Percentiles rank a stretch among this genome's conserved stretches.
Evolutionary conservation across 2,329 filamentous ascomycete species (phyloP).

Genomic region (Pseudogymnoascus sp.): DNA sequence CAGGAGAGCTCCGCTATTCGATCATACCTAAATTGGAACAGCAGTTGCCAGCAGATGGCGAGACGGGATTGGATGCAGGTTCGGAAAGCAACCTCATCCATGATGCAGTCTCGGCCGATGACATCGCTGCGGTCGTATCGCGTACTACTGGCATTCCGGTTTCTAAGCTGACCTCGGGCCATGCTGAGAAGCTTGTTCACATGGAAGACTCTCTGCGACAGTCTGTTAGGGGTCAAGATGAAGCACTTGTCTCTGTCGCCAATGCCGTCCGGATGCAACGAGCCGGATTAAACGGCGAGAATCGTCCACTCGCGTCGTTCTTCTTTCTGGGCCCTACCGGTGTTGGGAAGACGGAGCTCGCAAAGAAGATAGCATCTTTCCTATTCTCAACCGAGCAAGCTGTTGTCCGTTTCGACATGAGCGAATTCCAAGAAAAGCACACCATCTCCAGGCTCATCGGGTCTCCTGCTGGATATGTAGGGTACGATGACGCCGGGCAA

Average conservation of each 20-base stretch:
- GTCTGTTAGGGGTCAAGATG: constrained; percentile 85
- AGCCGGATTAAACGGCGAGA: constrained; percentile 84
- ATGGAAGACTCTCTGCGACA: constrained; percentile 88
- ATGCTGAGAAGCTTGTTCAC: constrained; percentile 87
- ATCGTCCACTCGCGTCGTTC: constrained; percentile 84
- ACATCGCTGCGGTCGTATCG: constrained; percentile 88
- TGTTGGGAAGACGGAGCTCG: constrained; percentile 94
- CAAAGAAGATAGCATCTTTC: constrained; percentile 90
- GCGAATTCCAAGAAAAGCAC: constrained; percentile 94
- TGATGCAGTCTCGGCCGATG: constrained; percentile 89
- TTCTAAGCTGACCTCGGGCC: constrained; percentile 82
- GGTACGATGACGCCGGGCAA: constrained; percentile 94
- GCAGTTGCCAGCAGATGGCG: constrained; percentile 68
- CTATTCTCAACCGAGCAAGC: constrained; percentile 87
- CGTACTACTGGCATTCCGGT: constrained; percentile 88
- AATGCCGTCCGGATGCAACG: constrained; percentile 91
- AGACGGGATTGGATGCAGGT: constrained; percentile 25
- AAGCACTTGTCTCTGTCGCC: constrained; percentile 82
- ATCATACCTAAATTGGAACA: constrained; percentile 73
- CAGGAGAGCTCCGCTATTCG: constrained; percentile 85
- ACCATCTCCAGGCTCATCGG: constrained; percentile 90
- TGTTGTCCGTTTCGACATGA: constrained; percentile 94
- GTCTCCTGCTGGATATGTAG: constrained; percentile 87
- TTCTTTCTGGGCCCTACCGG: constrained; percentile 97
- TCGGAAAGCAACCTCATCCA: constrained; percentile 62